A percentile compares a stretch with the other conserved stretches of the same genome.
These are phyloP conservation scores for Thermochaetoides thermophila DNA, from an alignment of 495 filamentous ascomycete genomes.

Conservation along the genomic window DNA sequence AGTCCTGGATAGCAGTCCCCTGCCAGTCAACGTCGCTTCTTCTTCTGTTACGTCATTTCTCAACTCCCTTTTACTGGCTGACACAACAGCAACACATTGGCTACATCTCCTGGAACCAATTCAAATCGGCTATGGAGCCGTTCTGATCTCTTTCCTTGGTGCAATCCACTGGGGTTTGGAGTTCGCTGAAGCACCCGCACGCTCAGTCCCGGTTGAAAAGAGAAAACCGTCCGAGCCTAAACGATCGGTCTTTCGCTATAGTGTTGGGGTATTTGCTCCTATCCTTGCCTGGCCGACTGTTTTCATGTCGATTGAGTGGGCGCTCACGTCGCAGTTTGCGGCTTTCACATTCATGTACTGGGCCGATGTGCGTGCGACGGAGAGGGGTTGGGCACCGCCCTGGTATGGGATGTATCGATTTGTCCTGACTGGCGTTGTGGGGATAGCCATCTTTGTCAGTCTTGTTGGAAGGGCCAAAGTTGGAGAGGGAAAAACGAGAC, in stretches of 20 bases:
- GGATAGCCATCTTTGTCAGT: constrained; percentile 69
- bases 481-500: constrained; percentile 32
- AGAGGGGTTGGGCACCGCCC: constrained; percentile 65
- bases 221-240: constrained; percentile 15
- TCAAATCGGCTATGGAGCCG: constrained; percentile 85
- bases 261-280: constrained; percentile 67
- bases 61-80: constrained; percentile 54
- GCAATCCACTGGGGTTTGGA: constrained; percentile 87
- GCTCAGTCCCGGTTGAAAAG: too few relatives aligned
- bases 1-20: too few relatives aligned
- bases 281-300: constrained; percentile 88
- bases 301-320: constrained; percentile 73
- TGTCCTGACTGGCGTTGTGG: constrained; percentile 87
- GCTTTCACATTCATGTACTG: constrained; percentile 85
- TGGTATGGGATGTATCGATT: constrained; percentile 96
- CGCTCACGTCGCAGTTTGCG: constrained; percentile 78
- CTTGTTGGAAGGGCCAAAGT: constrained; percentile 81
- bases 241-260: constrained; percentile 47
- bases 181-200: constrained; percentile 48
- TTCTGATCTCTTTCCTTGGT: constrained; percentile 91
- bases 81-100: too few relatives aligned
- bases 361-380: constrained; percentile 61
- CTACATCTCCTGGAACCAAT: constrained; percentile 76
- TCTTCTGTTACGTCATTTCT: constrained; percentile 49
- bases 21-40: constrained; percentile 41